A percentile compares a stretch with the other conserved stretches of the same genome.
phyloP scores from a whole-genome alignment of 1,284 basidiomycete species.

The Pseudozyma tsukubaensis region DNA sequence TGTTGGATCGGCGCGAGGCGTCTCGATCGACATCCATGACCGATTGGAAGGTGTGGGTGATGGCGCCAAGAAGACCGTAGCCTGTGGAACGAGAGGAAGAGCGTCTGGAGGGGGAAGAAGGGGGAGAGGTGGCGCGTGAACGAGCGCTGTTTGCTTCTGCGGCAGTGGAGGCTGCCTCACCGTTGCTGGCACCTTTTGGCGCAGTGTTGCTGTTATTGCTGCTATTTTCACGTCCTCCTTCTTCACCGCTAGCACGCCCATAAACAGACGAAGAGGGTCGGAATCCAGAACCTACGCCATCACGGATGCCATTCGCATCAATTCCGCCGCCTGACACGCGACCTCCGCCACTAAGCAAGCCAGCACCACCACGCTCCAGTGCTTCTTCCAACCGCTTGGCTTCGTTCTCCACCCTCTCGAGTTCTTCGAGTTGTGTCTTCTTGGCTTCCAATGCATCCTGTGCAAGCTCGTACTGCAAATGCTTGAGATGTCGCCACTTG shows the following conservation, averaged over 20 bases:
- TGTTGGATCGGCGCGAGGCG: constrained; percentile 88
- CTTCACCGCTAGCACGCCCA: constrained; percentile 35
- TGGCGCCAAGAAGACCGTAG: constrained; percentile 84
- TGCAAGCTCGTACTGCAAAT: constrained; percentile 96
- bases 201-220: constrained; percentile 5
- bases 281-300: constrained; percentile 44
- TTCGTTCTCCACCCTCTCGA: constrained; percentile 92
- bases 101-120: constrained; percentile 37
- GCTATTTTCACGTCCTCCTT: constrained; percentile 4
- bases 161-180: constrained; percentile 1
- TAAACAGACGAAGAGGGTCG: constrained; percentile 30
- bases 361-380: constrained; percentile 71
- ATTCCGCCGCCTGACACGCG: constrained; percentile 28
- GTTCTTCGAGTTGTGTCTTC: constrained; percentile 85
- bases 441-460: constrained; percentile 89
- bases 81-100: constrained; percentile 40
- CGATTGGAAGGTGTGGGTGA: constrained; percentile 93
- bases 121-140: constrained; percentile 32
- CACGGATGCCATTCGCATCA: constrained; percentile 48
- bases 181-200: not conserved
- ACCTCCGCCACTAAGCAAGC: constrained; percentile 32
- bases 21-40: constrained; percentile 99
- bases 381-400: constrained; percentile 89
- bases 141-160: constrained; percentile 2
- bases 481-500: constrained; percentile 95